Conservation (phyloP, 2,329 filamentous ascomycete species). For the Colletotrichum coccodes region DNA sequence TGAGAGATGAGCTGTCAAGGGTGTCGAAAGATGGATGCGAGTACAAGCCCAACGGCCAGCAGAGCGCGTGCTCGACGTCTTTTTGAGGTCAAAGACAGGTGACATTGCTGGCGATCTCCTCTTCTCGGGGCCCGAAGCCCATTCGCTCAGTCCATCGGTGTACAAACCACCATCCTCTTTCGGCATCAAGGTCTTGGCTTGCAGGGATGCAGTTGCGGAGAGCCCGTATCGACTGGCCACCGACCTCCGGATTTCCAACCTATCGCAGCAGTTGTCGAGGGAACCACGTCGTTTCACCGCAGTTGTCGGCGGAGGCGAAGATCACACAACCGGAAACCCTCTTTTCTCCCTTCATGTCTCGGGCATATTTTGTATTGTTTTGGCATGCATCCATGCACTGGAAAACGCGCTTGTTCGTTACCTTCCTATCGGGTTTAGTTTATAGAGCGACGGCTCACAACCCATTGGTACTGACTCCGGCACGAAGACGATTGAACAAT, state of each 20-base stretch:
- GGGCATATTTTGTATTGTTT: too few species aligned
- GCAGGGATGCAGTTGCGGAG: constrained; percentile 1
- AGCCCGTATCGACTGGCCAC: constrained; percentile 2
- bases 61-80: not conserved
- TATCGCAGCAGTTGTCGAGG: not conserved
- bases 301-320: not conserved
- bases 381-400: not conserved
- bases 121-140: not conserved
- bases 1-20: not conserved
- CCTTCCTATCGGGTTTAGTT: not conserved
- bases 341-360: too few species aligned
- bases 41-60: not conserved
- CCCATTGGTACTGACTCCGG: too few species aligned
- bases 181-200: constrained; percentile 9
- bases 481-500: not conserved
- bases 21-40: not conserved
- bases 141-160: constrained; percentile 8
- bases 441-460: too few species aligned
- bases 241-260: not conserved
- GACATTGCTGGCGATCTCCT: not conserved
- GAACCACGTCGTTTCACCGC: not conserved
- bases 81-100: not conserved
- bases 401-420: too few species aligned
- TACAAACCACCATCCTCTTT: constrained; percentile 19
- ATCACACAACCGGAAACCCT: not conserved